Base-by-base conservation (phyloP, 1,284 basidiomycete genomes). In the Wallemia ichthyophaga region DNA sequence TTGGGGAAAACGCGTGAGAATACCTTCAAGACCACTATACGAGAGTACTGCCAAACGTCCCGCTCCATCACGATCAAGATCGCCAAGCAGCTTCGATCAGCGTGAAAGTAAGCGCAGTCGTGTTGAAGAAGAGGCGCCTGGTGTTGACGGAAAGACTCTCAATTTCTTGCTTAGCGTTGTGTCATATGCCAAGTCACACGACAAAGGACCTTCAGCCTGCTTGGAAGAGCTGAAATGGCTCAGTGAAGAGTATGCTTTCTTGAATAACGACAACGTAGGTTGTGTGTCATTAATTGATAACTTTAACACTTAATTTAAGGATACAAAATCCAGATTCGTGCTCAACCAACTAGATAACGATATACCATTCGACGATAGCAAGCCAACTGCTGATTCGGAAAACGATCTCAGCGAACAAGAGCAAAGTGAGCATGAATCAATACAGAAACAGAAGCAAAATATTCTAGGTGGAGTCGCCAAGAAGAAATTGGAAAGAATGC, bases 1-100 rank as follows among this genome's bases (percentile, higher is more conserved):
- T 21, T 98, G 92, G 91, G 91, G 89, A 65, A 96, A 95, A 69
- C 82, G 86, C 1, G 85, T 96, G 19, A 82, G 86, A 5, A 73
- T 92, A 58, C 87, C 84, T 17, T 71, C 75, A 0, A 80, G 80
- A 66, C 76, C 89, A 1, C 72, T 83, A 63, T 94, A 84, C 71
- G 79, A 89, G 1, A 58, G n/a, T n/a, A 7, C 58, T 28, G 17
- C 24, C 23, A 5, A 33, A 7, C 23, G 25, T n/a, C 13, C 25
- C 32, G 15, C 61, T 53, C 55, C 21, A 53, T 23, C 21, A 17
- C 25, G n/a, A 1, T 25, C 9, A 2, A 32, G 9, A 53, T 15
- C 26, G 19, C 56, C 32, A 21, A 61, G 57, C 23, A 15, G 11
- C 21, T 17, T 15, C 3, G 1, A n/a, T 17, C 5, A 21, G 25